Evolutionary conservation across 495 filamentous ascomycete genomes (phyloP).

Genomic region (Penicillium pulvis): DNA sequence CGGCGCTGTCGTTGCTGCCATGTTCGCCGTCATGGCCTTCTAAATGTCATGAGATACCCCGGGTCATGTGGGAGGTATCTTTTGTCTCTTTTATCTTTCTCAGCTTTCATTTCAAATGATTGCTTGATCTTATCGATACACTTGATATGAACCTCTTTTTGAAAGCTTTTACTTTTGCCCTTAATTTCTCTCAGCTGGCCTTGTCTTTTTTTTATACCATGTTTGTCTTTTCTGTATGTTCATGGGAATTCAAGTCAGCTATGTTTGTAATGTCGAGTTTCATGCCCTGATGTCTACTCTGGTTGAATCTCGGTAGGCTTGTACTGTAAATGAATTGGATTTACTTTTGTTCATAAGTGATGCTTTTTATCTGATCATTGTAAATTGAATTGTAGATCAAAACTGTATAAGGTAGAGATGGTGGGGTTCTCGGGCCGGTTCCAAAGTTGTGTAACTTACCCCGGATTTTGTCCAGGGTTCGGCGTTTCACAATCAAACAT

Average conservation of each 20-base stretch:
- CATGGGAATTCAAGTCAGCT: constrained; percentile 21
- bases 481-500: no score
- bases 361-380: neutral
- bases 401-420: neutral
- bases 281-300: constrained; percentile 10
- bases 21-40: constrained; percentile 45
- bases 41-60: constrained; percentile 25
- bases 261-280: constrained; percentile 27
- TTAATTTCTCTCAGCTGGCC: constrained; percentile 18
- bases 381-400: neutral
- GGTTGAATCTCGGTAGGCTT: neutral
- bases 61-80: neutral
- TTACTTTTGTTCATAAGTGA: neutral
- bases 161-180: constrained; percentile 3
- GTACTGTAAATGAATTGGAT: constrained; percentile 7
- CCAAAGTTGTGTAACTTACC: neutral
- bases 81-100: constrained; percentile 5
- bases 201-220: constrained; percentile 21
- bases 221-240: constrained; percentile 11
- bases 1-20: constrained; percentile 48
- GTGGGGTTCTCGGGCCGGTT: neutral
- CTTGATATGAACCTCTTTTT: constrained; percentile 15
- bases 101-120: constrained; percentile 13
- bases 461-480: no score
- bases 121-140: constrained; percentile 12